Evolutionary conservation across 176 grass and related monocot species (phyloP).

Genomic region (Stipa capillata): DNA sequence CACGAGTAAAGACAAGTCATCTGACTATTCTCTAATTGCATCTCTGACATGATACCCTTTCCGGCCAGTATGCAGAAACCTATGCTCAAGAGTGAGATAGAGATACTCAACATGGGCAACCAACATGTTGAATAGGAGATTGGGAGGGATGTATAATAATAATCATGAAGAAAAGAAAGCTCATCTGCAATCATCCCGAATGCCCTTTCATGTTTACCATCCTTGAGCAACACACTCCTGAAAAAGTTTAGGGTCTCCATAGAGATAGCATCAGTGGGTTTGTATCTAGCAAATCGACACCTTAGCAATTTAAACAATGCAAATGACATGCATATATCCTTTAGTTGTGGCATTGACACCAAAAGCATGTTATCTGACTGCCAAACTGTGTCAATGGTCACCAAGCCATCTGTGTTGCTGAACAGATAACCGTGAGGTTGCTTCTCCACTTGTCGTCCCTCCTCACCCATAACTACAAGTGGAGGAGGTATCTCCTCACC

Average conservation of each 20-base stretch:
- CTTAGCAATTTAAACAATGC: no score
- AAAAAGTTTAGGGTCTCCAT: accelerated
- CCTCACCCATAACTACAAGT: no score
- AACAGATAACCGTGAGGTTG: no score
- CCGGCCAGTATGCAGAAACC: neutral
- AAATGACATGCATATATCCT: neutral
- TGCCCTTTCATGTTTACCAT: neutral
- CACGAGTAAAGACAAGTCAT: neutral
- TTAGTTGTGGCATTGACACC: neutral
- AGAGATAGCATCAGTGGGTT: neutral
- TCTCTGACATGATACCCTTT: no score
- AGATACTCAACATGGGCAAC: neutral
- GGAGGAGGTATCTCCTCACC: no score
- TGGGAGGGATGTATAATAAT: neutral
- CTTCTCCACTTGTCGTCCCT: no score
- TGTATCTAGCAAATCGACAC: neutral
- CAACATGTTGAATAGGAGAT: neutral
- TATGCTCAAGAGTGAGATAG: neutral
- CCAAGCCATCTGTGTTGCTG: neutral
- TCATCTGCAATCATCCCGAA: neutral
- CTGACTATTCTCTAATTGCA: accelerated
- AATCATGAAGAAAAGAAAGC: neutral
- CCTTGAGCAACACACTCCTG: neutral
- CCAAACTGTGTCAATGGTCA: neutral
- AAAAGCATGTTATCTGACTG: neutral